Base-by-base conservation (phyloP, 2,329 filamentous ascomycete species). In the Laburnicola sp. region DNA sequence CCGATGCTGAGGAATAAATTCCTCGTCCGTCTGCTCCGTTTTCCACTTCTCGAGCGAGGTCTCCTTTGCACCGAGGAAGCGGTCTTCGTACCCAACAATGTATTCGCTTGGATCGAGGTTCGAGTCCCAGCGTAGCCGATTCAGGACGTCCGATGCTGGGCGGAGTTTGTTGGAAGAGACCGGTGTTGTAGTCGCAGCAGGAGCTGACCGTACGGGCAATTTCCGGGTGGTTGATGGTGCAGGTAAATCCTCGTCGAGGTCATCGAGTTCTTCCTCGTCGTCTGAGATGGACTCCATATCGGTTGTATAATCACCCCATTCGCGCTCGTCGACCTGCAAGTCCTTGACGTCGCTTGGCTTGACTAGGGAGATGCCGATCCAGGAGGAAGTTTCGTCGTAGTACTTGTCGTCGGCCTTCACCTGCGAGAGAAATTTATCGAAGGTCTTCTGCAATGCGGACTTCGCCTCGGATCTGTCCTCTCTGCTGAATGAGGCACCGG, bases 1-100 rank as follows among this genome's bases (percentile, higher is more conserved):
- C 2, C 80, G 74, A 66, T 83, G 80, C 56, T 78, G 75, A 2
- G 81, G 81, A 49, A 83, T 81, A 48, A 82, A 83, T 40, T 83
- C 80, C 51, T 82, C 79, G 26, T 82, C 73, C 7, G 80, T 82
- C 28, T 76, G 74, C 41, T 81, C 79, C 16, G 71, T 76, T 59
- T 80, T 79, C 80, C 80, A 83, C n/a, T 69, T 72, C 39, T 74
- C 72, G 2, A 82, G 64, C 6, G 68, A 59, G 8, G 75, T 74
- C 65, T 82, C 80, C 49, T 76, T 71, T 21, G 76, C 70, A 0
- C 78, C 79, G 8, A 76, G 59, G 48, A 83, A 83, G 7, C 80
- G 74, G 59, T 84, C 80, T 22, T 78, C 68, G 51, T 82, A 83
- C 2, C 79, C 80, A 27, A 83, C 76, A 9, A 80, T 68, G 58